Percentiles rank a stretch among this genome's conserved stretches.
These are phyloP conservation scores for Colletotrichum viniferum DNA, from an alignment of 2,329 filamentous ascomycete species.

Conservation along the genomic window DNA sequence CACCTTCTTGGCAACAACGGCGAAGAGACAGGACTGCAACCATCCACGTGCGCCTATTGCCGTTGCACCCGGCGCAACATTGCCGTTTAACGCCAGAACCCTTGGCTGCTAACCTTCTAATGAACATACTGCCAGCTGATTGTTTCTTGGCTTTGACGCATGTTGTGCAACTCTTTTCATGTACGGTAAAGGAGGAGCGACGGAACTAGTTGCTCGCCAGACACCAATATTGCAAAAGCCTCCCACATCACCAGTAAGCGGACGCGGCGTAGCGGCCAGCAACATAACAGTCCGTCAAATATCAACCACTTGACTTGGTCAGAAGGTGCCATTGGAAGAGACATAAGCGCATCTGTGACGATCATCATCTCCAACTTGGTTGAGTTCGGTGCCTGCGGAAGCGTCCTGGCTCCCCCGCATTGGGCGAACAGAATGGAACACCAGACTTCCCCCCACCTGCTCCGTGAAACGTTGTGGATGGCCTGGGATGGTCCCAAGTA, in stretches of 20 bases:
- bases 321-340: background rate
- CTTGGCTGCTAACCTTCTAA: background rate
- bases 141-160: background rate
- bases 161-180: background rate
- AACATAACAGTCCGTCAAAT: background rate
- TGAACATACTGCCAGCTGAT: background rate
- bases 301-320: constrained; percentile 2
- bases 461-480: background rate
- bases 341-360: background rate
- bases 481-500: background rate
- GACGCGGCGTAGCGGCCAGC: background rate
- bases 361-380: constrained; percentile 7
- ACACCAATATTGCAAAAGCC: background rate
- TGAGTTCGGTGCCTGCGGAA: background rate
- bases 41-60: background rate
- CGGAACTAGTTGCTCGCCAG: background rate
- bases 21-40: background rate
- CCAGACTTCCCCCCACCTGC: background rate
- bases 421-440: background rate
- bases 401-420: background rate
- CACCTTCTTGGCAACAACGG: background rate
- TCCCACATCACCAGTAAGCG: background rate
- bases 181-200: background rate
- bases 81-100: background rate
- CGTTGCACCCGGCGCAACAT: background rate